Evolutionary conservation across 352 stramenopile genomes (phyloP).

Genomic region (Aphanomyces cochlioides): DNA sequence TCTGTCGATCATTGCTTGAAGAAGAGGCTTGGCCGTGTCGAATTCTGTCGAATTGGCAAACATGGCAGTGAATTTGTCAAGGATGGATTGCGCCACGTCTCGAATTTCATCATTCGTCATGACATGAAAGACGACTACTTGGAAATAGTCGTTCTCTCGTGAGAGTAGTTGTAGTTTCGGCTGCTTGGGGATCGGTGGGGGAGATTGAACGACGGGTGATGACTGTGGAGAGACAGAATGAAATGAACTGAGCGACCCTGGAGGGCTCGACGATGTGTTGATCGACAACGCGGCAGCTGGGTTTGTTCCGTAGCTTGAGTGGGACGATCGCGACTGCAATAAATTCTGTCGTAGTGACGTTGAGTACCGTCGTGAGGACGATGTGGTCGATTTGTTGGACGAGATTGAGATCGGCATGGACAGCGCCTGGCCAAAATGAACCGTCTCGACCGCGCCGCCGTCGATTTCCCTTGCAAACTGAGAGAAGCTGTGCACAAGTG

Average conservation of each 20-base stretch:
- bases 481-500: conserved; percentile 76
- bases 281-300: conserved; percentile 33
- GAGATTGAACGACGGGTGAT: conserved; percentile 1
- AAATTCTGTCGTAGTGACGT: conserved; percentile 24
- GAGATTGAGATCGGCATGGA: conserved; percentile 65
- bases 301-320: conserved; percentile 25
- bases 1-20: conserved; percentile 44
- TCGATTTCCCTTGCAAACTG: conserved; percentile 85
- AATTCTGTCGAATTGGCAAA: conserved; percentile 46
- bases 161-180: conserved; percentile 72
- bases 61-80: conserved; percentile 48
- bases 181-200: not conserved
- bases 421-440: conserved; percentile 47
- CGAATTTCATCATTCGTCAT: conserved; percentile 46
- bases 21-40: conserved; percentile 45
- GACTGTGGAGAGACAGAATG: conserved; percentile 15
- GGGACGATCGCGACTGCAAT: conserved; percentile 21
- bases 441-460: conserved; percentile 43
- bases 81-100: conserved; percentile 49
- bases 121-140: conserved; percentile 77
- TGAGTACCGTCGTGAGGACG: conserved; percentile 27
- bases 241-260: conserved; percentile 26
- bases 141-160: conserved; percentile 51
- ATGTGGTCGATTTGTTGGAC: conserved; percentile 25
- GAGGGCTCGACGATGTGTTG: conserved; percentile 28